Evolutionary conservation across 176 grass and related monocot genomes (phyloP).

Genomic region (Phragmites australis): DNA sequence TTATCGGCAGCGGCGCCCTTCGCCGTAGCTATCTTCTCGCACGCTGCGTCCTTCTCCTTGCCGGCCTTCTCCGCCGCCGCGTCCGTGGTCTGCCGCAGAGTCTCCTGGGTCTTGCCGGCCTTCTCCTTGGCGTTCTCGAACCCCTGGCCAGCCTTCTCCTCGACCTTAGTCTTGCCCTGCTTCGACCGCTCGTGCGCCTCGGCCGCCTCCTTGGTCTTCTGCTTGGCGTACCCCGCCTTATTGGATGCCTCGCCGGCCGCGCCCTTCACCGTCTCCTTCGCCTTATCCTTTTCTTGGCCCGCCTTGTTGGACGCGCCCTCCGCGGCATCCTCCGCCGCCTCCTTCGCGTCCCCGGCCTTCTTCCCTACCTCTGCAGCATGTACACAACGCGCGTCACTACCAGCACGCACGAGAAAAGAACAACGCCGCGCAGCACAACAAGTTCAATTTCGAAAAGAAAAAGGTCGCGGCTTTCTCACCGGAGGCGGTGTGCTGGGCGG

Average conservation of each 20-base stretch:
- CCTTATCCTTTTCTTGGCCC: conserved; percentile 27
- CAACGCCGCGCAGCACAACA: neutral
- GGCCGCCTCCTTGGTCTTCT: conserved; percentile 30
- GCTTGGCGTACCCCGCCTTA: conserved; percentile 37
- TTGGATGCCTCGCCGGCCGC: conserved; percentile 33
- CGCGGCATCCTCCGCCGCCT: conserved; percentile 28
- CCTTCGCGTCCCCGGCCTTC: conserved; percentile 41
- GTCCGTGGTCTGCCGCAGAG: conserved; percentile 14
- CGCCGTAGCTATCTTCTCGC: neutral
- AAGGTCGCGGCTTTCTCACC: conserved; percentile 18
- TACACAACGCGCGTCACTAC: neutral
- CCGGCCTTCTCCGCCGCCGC: conserved; percentile 25
- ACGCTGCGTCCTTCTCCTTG: conserved; percentile 26
- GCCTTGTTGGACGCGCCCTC: conserved; percentile 40
- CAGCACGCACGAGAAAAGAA: neutral
- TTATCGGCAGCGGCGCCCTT: conserved; percentile 18
- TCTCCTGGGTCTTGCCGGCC: conserved; percentile 29
- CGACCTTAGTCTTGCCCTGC: conserved; percentile 39
- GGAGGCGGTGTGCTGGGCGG: conserved; percentile 36
- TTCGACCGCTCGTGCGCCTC: conserved; percentile 42
- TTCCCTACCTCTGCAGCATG: conserved; percentile 41
- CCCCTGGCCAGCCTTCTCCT: conserved; percentile 39
- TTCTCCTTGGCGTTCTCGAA: conserved; percentile 36
- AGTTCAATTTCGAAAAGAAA: neutral
- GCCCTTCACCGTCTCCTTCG: conserved; percentile 33